Evolutionary conservation across 2,329 filamentous ascomycete genomes (phyloP).

Genomic region (Pyrenophora teres): DNA sequence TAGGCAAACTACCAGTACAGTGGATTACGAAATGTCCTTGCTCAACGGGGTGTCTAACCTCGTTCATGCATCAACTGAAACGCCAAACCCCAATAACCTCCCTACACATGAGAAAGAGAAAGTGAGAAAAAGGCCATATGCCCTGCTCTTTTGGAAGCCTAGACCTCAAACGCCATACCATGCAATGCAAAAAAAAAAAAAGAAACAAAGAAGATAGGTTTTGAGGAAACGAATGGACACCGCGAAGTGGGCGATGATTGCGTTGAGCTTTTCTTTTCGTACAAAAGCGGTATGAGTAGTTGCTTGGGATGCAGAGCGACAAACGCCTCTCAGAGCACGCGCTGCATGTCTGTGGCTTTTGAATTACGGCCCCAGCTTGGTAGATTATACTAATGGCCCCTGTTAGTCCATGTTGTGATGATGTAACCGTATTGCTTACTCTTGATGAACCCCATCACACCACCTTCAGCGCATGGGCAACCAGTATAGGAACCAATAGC

Average conservation of each 20-base stretch:
- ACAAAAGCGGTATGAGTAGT: neutral
- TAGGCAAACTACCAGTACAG: no score
- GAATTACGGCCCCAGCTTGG: no score
- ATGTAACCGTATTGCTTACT: neutral
- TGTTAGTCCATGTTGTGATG: neutral
- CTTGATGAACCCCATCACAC: conserved; percentile 8
- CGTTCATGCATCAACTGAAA: no score
- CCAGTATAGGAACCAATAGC: conserved; percentile 35
- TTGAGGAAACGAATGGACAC: neutral
- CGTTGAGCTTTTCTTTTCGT: neutral
- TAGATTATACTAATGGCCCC: neutral
- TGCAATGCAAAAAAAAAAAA: conserved; percentile 13
- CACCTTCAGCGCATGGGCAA: conserved; percentile 25
- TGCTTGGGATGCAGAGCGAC: neutral
- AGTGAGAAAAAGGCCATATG: no score
- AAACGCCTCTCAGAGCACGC: neutral
- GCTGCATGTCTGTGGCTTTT: no score
- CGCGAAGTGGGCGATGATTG: neutral
- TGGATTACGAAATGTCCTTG: no score
- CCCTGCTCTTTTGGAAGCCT: no score
- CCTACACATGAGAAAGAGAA: no score
- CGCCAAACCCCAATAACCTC: no score
- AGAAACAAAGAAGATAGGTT: conserved; percentile 1
- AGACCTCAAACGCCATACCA: conserved; percentile 4
- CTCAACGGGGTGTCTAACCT: no score